Evolutionary conservation across 805 yeast species (phyloP), one percentile per base, ranked within the genome.

Genomic region (Candida ficus): DNA sequence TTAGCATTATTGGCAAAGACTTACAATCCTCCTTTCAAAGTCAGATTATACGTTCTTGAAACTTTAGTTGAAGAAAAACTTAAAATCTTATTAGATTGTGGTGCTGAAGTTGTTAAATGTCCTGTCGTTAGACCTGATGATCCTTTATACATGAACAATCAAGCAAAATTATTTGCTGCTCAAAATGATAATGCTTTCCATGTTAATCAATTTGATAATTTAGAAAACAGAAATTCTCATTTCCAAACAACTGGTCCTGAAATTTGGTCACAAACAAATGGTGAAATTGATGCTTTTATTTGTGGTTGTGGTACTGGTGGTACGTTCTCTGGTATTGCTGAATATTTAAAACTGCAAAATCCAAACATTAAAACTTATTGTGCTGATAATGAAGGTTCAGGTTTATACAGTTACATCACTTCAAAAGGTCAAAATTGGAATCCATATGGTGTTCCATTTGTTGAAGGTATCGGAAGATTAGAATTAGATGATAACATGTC

Each of bases 291-390:
- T 56, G 78, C 70, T 32, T 84, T 85, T 55, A 73, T 85, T 19
- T 70, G 80, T 4, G 90, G 91, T 1, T 79, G 89, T 10, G 95
- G 95, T 3, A 86, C 95, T 0, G 95, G 84, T 33, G 95, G 95
- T 46, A 85, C 95, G 4, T 80, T 86, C 32, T 64, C 83, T n/a
- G 95, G 95, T 34, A 82, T 82, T 31, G 70, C 88, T 4, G 64
- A 66, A 42, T 86, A 64, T 58, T 69, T 85, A 49, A 82, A 75
- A 52, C 77, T 73, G 49, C 51, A 61, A 32, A 49, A 63, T 26
- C 60, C 70, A 0, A 30, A 52, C 0, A 53, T 78, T 0, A 62
- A 61, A 33, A 67, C 79, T 3, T 66, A 80, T 14, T 63, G 86
- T 23, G 87, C 93, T 2, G 95, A 86, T 57, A 91, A 91, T 1